These are phyloP conservation scores for Trypanosoma rangeli DNA, from an alignment of 208 protist species.

Conservation along the genomic window DNA sequence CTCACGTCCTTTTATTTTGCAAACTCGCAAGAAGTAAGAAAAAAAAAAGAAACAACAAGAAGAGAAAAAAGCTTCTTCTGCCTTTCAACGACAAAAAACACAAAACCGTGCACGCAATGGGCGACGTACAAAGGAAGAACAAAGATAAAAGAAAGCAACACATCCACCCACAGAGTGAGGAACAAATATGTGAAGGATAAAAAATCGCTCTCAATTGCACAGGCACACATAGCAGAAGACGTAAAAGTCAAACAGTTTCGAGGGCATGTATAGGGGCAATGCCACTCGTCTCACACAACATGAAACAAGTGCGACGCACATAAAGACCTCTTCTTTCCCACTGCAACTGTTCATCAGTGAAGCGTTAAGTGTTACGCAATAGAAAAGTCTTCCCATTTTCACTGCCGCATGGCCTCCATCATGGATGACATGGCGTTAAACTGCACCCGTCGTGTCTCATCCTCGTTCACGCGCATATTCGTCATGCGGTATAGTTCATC, in stretches of 20 bases:
- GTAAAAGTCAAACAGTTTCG: not conserved
- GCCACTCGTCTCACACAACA: not conserved
- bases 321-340: not conserved
- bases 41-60: slow-evolving; percentile 5
- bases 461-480: slow-evolving; percentile 54
- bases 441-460: slow-evolving; percentile 51
- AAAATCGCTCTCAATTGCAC: not conserved
- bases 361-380: not conserved
- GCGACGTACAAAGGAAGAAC: not conserved
- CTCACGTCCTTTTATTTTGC: not conserved
- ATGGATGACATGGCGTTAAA: slow-evolving; percentile 53
- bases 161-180: slow-evolving; percentile 23
- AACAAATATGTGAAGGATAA: not conserved
- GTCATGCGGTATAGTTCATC: slow-evolving; percentile 52
- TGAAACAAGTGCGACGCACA: not conserved
- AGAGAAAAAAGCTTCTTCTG: not conserved
- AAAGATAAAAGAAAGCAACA: not conserved
- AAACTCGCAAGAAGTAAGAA: not conserved
- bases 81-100: not conserved
- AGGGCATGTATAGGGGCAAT: not conserved
- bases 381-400: not conserved
- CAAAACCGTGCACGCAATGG: not conserved
- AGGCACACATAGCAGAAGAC: not conserved
- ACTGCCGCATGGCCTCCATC: slow-evolving; percentile 57
- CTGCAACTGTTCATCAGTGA: not conserved